Evolutionary conservation across 768 basidiomycete species (phyloP).

Genomic region (Mycena maculata): DNA sequence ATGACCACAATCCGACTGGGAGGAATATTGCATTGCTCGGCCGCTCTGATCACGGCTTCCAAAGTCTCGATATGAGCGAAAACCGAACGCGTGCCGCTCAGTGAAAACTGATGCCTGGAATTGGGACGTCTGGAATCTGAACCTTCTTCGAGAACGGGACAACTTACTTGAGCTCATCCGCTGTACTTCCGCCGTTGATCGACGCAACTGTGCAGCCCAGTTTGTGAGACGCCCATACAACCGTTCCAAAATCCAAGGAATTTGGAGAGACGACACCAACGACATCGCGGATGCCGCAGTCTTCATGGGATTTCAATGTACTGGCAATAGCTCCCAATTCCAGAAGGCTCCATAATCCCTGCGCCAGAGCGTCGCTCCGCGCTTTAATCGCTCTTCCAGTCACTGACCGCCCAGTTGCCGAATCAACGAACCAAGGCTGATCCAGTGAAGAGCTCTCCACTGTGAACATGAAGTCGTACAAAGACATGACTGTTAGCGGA

Average conservation of each 20-base stretch:
- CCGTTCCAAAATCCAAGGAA: conserved; percentile 5
- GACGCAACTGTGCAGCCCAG: conserved; percentile 12
- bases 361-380: not conserved
- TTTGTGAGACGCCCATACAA: conserved; percentile 19
- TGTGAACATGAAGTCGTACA: conserved; percentile 21
- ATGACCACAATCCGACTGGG: not conserved
- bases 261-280: conserved; percentile 9
- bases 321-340: not conserved
- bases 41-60: not conserved
- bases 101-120: not conserved
- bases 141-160: not conserved
- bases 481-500: conserved; percentile 15
- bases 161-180: conserved; percentile 9
- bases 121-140: too few relatives aligned
- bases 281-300: not conserved
- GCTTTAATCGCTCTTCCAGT: not conserved
- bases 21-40: not conserved
- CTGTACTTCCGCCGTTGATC: not conserved
- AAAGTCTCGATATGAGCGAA: not conserved
- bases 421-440: conserved; percentile 10
- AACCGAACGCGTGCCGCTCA: not conserved
- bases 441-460: conserved; percentile 8
- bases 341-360: not conserved
- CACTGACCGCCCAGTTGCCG: not conserved
- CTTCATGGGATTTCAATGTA: not conserved